Evolutionary conservation across 441 rosid species (phyloP).

Genomic region (Iberis amara): DNA sequence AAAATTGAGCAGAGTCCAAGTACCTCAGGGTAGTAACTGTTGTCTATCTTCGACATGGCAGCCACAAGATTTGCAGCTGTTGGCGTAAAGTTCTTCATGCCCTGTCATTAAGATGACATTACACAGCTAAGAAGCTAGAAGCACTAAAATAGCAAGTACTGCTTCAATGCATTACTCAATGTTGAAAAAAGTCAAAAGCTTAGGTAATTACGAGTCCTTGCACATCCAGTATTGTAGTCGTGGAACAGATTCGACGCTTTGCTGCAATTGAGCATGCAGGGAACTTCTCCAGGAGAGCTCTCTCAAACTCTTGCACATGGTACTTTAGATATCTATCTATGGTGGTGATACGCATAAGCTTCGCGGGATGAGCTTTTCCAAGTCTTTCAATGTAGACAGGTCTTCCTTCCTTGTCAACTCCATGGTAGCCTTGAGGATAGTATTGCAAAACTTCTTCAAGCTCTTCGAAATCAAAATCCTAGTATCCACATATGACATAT

Average conservation of each 20-base stretch:
- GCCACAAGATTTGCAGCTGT: conserved; percentile 82
- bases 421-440: conserved; percentile 95
- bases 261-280: conserved; percentile 95
- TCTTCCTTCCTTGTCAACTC: conserved; percentile 93
- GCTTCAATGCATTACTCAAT: conserved; percentile 7
- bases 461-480: conserved; percentile 92
- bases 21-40: conserved; percentile 96
- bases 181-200: conserved; percentile 5
- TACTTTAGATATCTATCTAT: conserved; percentile 77
- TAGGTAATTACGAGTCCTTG: conserved; percentile 68
- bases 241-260: conserved; percentile 65
- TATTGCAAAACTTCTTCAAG: conserved; percentile 85
- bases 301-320: conserved; percentile 97
- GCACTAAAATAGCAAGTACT: conserved; percentile 1
- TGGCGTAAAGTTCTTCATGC: conserved; percentile 79
- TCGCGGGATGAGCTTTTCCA: conserved; percentile 85
- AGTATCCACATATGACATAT: conserved; percentile 6
- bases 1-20: conserved; percentile 14
- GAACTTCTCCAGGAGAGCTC: conserved; percentile 72
- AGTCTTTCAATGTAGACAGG: conserved; percentile 93
- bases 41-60: conserved; percentile 74
- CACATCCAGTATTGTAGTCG: conserved; percentile 87
- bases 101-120: conserved; percentile 41
- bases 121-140: conserved; percentile 28
- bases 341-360: conserved; percentile 76